Evolutionary conservation across 2,329 filamentous ascomycete species (phyloP).

Genomic region (Colletotrichum musicola): DNA sequence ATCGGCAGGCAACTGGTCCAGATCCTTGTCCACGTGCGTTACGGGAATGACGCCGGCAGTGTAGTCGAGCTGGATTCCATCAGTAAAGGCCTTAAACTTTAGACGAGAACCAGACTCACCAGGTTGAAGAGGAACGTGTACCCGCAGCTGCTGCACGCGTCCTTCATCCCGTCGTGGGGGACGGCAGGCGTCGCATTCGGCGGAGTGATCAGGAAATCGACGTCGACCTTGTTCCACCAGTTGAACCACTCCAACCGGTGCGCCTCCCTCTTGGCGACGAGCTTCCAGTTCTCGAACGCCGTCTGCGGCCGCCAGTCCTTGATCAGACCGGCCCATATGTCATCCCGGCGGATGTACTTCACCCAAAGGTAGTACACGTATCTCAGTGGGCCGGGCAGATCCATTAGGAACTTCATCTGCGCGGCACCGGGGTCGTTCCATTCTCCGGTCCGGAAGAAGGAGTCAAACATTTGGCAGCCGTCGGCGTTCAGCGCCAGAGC

Average conservation of each 20-base stretch:
- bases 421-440: constrained; percentile 82
- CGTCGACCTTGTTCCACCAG: constrained; percentile 81
- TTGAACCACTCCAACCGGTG: constrained; percentile 85
- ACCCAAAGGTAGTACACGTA: constrained; percentile 92
- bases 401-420: constrained; percentile 81
- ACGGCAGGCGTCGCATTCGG: constrained; percentile 92
- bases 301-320: constrained; percentile 79
- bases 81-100: constrained; percentile 1
- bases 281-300: constrained; percentile 84
- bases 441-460: constrained; percentile 82
- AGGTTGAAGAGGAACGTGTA: constrained; percentile 96
- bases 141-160: constrained; percentile 87
- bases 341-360: constrained; percentile 83
- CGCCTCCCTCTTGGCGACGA: constrained; percentile 80
- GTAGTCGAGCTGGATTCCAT: constrained; percentile 78
- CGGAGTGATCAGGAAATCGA: constrained; percentile 86
- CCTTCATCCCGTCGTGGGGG: constrained; percentile 87
- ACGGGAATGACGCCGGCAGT: constrained; percentile 85
- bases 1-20: constrained; percentile 73
- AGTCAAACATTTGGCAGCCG: constrained; percentile 83
- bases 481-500: constrained; percentile 87
- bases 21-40: constrained; percentile 80
- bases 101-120: constrained; percentile 59
- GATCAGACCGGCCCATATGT: constrained; percentile 82
- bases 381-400: constrained; percentile 78